Evolutionary conservation across 2,329 filamentous ascomycete species (phyloP), one percentile per base, ranked within the genome.

Genomic region (Amauroascus niger): DNA sequence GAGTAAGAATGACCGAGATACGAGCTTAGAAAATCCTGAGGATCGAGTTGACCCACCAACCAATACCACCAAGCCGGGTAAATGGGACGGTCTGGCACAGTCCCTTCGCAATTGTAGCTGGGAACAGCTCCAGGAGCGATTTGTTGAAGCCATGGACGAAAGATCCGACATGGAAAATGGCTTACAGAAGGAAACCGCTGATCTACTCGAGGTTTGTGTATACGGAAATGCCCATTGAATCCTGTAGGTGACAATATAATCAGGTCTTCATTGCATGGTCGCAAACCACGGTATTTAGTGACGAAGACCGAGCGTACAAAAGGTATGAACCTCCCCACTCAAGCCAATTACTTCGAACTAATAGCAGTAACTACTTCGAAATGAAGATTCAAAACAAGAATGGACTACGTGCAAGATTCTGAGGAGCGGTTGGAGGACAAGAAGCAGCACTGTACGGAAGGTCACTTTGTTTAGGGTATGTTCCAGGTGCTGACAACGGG

Each of bases 211-310:
- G 69, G 59, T 61, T 50, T 32, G 84, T 83, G 69, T 53, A 40
- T 33, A 59, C 18, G 20, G 40, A 22, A 14, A 16, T 22, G 7
- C 28, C 26, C 2, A 30, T 8, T 20, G 33, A 22, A 43, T 43
- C 35, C 22, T 18, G 28, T 11, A 1, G 24, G 11, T 49, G 13
- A n/a, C 18, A 39, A 43, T 48, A 50, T 57, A 52, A 56, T 14
- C 45, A 94, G 88, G 86, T 86, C 65, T 95, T 95, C 67, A 78
- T 78, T 55, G 72, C 83, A 33, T 96, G 90, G 89, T 86, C 87
- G 22, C 76, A 83, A 18, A 81, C 86, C 11, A 84, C 86, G 0
- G 78, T 82, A 30, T 71, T 76, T 9, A 82, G 87, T 57, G 90
- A 95, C 67, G 82, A 86, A 53, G 83, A 84, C 55, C 80, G 90